These are phyloP conservation scores for Septoria linicola DNA, from an alignment of 2,329 filamentous ascomycete species.

Conservation along the genomic window DNA sequence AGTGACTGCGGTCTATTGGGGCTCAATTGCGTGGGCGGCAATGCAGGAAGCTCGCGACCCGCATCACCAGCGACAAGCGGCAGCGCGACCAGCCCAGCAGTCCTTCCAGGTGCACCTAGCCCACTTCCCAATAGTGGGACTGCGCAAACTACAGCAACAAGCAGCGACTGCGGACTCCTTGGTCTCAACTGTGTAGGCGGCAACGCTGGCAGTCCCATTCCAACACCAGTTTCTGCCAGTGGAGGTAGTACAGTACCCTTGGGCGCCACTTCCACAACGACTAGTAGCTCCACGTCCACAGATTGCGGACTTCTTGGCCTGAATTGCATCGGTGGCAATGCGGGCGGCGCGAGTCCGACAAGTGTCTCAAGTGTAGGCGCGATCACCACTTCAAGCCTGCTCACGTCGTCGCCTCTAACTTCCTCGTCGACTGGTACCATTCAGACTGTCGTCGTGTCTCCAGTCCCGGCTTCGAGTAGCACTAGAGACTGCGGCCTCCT, in stretches of 20 bases:
- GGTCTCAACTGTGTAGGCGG: background rate
- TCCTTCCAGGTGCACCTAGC: no score
- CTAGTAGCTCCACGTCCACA: background rate
- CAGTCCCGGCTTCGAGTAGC: constrained; percentile 4
- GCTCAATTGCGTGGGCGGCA: constrained; percentile 1
- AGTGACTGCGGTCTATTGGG: constrained; percentile 1
- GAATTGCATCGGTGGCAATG: background rate
- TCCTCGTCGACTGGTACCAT: background rate
- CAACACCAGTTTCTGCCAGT: background rate
- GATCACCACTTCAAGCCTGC: no score
- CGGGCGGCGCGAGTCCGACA: no score
- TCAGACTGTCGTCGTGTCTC: constrained; percentile 3
- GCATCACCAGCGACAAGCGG: no score
- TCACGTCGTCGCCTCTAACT: background rate
- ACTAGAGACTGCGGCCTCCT: background rate
- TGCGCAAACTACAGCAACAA: background rate
- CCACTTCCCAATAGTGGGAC: no score
- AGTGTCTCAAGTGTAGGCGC: background rate
- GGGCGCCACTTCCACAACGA: background rate
- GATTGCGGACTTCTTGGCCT: background rate
- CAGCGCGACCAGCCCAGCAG: no score
- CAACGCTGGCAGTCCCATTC: background rate
- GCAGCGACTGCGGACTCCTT: constrained; percentile 3
- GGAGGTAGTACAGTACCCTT: no score
- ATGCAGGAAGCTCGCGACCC: background rate